Evolutionary conservation across 2,329 filamentous ascomycete genomes (phyloP).

Genomic region (Venturia asperata): DNA sequence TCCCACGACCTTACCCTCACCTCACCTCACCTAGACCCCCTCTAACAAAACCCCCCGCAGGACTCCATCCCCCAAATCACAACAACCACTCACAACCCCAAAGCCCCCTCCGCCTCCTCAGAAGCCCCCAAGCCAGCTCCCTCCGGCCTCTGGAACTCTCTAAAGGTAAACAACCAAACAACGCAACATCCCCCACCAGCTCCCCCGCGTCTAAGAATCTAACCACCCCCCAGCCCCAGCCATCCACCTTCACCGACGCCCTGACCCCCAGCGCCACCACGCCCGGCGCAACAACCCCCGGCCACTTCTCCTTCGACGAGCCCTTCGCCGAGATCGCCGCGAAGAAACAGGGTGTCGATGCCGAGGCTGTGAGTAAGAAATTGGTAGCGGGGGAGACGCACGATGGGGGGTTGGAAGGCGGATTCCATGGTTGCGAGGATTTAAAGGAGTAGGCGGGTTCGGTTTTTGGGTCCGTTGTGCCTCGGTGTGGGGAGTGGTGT

Average conservation of each 20-base stretch:
- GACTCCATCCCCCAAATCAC: slow-evolving; percentile 1
- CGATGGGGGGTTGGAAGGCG: slow-evolving; percentile 11
- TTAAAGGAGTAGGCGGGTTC: background rate
- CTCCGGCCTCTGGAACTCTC: background rate
- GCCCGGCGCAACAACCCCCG: slow-evolving; percentile 4
- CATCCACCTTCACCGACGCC: background rate
- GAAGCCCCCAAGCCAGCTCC: background rate
- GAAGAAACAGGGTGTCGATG: background rate
- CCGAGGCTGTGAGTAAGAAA: background rate
- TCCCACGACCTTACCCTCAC: too few relatives aligned
- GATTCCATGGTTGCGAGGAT: slow-evolving; percentile 6
- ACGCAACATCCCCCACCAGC: too few relatives aligned
- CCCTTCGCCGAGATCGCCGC: background rate
- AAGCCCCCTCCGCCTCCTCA: background rate
- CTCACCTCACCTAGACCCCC: too few relatives aligned
- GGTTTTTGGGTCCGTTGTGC: background rate
- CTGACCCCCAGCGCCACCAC: slow-evolving; percentile 5
- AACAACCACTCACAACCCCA: slow-evolving; percentile 3
- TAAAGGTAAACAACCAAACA: background rate
- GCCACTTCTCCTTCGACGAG: slow-evolving; percentile 12
- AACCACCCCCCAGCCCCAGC: background rate
- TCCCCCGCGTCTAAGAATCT: too few relatives aligned
- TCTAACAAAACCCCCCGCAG: background rate
- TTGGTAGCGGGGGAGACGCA: background rate
- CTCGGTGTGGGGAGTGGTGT: too few relatives aligned